Base-by-base conservation (phyloP, 805 yeast genomes). In the Teunomyces barrocoloradensis region DNA sequence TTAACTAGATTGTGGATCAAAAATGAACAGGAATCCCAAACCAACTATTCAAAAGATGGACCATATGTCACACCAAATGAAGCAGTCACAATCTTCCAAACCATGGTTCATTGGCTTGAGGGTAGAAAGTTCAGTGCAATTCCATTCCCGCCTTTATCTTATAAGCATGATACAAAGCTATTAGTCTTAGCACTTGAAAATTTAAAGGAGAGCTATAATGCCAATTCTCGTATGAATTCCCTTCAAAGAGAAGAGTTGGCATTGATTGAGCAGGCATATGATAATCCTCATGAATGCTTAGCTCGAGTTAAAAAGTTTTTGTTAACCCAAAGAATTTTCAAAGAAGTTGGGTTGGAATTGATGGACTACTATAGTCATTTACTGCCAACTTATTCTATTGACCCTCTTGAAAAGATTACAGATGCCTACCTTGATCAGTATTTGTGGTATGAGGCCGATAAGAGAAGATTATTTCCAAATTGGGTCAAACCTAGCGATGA, bases 371-470 rank as follows among this genome's bases (percentile, higher is more conserved):
- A 88, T 62, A 87, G 85, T 52, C 85, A 85, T 55, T 74, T 92
- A 36, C 78, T 84, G 0, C 98, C 99, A 0, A 92, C 90, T 0
- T 91, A 89, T 59, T 79, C 85, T 9, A 78, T 94, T 12, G 97
- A 92, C 60, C 96, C 98, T 0, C 66, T 90, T 36, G 99, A 94
- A 64, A 94, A 91, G 61, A 89, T 94, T 44, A 90, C 97, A 0
- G 99, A 94, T 69, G 97, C 98, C 0, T 94, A 92, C 55, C 67
- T 94, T 35, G 98, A 92, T 59, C 99, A 94, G 59, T 94, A 92
- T 57, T 69, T 94, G 39, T 94, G 98, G 97, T 92, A 87, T 65
- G 98, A 94, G 61, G 92, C 94, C 7, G 96, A 89, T 46, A 84
- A 87, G 61, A 70, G 97, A 49, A 81, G 84, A 6, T 66, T 94